Conservation (phyloP, 2,329 filamentous ascomycete species). For the Passalora sequoiae region DNA sequence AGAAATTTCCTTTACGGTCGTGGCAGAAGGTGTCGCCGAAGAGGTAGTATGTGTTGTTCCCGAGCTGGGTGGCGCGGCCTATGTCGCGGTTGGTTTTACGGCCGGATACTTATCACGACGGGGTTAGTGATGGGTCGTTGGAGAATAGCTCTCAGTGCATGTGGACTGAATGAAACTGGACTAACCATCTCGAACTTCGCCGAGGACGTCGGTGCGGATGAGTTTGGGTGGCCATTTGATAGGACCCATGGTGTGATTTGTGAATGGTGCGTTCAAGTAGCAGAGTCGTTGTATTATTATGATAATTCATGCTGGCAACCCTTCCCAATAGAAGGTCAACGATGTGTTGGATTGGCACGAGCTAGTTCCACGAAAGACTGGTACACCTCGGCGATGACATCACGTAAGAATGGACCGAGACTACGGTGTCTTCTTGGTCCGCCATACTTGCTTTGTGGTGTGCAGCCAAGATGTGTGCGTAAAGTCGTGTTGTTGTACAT, state of each 20-base stretch:
- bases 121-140: too few relatives aligned
- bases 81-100: conserved; percentile 11
- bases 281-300: too few relatives aligned
- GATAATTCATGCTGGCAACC: too few relatives aligned
- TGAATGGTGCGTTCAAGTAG: background rate
- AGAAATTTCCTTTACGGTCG: conserved; percentile 2
- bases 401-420: background rate
- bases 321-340: too few relatives aligned
- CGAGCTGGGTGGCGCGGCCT: conserved; percentile 1
- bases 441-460: too few relatives aligned
- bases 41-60: conserved; percentile 6
- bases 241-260: background rate
- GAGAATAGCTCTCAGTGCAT: too few relatives aligned
- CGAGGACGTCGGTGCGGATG: conserved; percentile 5
- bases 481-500: conserved; percentile 2
- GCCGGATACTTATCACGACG: too few relatives aligned
- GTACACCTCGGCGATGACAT: conserved; percentile 3
- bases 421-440: too few relatives aligned
- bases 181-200: conserved; percentile 7
- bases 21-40: conserved; percentile 12
- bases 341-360: too few relatives aligned
- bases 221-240: conserved; percentile 7
- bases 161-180: too few relatives aligned
- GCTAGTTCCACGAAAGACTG: background rate
- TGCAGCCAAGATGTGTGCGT: too few relatives aligned